A percentile compares a stretch with the other conserved stretches of the same genome.
These are phyloP conservation scores for Rossbeevera mucosa DNA, from an alignment of 768 basidiomycete species.

Conservation along the genomic window DNA sequence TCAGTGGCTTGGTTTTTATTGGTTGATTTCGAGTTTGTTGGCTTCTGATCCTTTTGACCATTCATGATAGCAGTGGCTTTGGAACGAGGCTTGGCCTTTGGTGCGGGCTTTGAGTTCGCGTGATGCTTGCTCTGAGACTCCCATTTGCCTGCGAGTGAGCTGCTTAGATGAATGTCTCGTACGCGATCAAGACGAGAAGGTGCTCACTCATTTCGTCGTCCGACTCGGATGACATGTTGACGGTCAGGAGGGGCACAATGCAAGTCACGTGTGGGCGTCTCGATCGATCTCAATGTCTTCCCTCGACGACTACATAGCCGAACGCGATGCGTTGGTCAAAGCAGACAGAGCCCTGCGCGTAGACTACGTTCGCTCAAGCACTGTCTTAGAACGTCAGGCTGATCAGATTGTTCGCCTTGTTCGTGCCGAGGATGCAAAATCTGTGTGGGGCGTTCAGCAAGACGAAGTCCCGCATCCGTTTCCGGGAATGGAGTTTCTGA, in stretches of 20 bases:
- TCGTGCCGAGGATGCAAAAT: conserved; percentile 47
- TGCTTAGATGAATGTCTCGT: conserved; percentile 24
- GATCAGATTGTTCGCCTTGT: conserved; percentile 54
- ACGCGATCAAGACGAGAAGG: not conserved
- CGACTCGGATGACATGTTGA: conserved; percentile 29
- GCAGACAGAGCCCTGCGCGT: conserved; percentile 48
- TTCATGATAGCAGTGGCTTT: conserved; percentile 7
- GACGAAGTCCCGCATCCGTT: conserved; percentile 57
- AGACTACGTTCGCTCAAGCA: conserved; percentile 36
- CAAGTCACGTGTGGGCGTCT: conserved; percentile 8
- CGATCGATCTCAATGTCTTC: not conserved
- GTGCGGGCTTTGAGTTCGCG: not conserved
- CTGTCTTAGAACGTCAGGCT: conserved; percentile 45
- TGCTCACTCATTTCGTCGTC: conserved; percentile 32
- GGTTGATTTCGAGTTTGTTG: conserved; percentile 6
- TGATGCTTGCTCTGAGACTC: not conserved
- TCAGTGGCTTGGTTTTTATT: conserved; percentile 4
- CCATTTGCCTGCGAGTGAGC: conserved; percentile 22
- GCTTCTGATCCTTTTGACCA: conserved; percentile 5
- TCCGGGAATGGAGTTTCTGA: conserved; percentile 77
- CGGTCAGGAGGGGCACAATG: not conserved
- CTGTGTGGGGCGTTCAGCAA: conserved; percentile 57
- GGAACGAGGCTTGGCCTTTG: conserved; percentile 15
- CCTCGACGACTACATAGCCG: conserved; percentile 20
- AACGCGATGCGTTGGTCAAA: conserved; percentile 29